phyloP scores from a whole-genome alignment of 352 stramenopile genomes.

The Phytophthora capsici region DNA sequence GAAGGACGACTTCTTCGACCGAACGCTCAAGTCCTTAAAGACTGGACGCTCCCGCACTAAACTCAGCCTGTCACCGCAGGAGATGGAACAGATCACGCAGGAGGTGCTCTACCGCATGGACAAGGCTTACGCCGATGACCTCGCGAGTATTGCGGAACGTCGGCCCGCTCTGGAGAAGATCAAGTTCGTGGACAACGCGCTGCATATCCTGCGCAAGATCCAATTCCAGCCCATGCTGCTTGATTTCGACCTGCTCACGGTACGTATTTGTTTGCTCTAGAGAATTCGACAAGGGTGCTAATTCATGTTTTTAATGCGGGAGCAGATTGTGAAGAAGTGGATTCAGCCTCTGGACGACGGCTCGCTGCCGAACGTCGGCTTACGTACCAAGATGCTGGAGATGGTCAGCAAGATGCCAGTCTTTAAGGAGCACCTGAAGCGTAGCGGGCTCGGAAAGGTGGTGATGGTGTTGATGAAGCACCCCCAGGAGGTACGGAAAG shows the following conservation, averaged over 20 bases:
- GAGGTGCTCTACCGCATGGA: constrained; percentile 91
- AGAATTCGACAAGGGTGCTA: background rate
- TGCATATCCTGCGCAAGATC: constrained; percentile 79
- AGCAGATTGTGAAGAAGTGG: constrained; percentile 90
- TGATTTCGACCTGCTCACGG: constrained; percentile 88
- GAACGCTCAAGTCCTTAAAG: constrained; percentile 87
- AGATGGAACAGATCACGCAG: constrained; percentile 88
- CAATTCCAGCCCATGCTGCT: constrained; percentile 89
- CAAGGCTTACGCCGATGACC: constrained; percentile 84
- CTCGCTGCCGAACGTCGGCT: constrained; percentile 79
- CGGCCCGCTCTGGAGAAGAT: constrained; percentile 82
- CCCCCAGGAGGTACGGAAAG: constrained; percentile 65
- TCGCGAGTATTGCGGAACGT: constrained; percentile 63
- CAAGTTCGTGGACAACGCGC: constrained; percentile 81
- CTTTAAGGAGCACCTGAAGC: constrained; percentile 91
- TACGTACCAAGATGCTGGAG: constrained; percentile 88
- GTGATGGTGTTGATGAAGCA: constrained; percentile 91
- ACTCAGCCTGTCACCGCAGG: constrained; percentile 82
- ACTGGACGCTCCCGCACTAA: constrained; percentile 74
- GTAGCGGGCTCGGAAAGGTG: constrained; percentile 88
- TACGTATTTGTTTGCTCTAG: constrained; percentile 23
- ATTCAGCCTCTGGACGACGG: constrained; percentile 86
- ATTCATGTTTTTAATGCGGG: background rate
- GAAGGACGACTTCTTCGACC: constrained; percentile 83
- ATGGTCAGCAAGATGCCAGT: constrained; percentile 86